Percentiles rank a stretch among this genome's conserved stretches.
Conservation (phyloP, 176 grass and related monocot species). For the Bonia amplexicaulis region DNA sequence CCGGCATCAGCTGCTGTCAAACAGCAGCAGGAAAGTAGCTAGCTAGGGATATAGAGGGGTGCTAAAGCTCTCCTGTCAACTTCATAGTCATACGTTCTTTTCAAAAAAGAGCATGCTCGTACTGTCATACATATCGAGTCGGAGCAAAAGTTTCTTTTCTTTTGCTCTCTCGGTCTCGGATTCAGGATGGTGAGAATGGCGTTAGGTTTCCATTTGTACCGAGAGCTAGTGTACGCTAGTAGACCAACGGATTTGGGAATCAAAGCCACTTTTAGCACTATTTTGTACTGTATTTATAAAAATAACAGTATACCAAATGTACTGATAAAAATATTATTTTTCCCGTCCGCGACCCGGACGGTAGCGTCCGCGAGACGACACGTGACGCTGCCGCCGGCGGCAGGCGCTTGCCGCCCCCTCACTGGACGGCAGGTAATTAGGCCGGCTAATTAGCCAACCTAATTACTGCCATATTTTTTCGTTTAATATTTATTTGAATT, state of each 20-base stretch:
- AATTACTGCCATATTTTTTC: too few relatives aligned
- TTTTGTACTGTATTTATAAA: too few relatives aligned
- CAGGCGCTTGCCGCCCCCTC: too few relatives aligned
- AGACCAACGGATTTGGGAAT: not conserved
- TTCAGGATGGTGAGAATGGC: not conserved
- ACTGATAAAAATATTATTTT: too few relatives aligned
- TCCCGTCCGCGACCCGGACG: too few relatives aligned
- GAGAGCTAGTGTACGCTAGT: not conserved
- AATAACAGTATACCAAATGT: too few relatives aligned
- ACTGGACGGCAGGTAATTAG: too few relatives aligned
- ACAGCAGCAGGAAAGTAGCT: not conserved
- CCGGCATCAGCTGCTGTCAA: constrained; percentile 4
- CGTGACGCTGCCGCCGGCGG: too few relatives aligned
- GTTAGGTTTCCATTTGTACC: not conserved
- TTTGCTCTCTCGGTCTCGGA: not conserved
- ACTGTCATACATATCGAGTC: not conserved
- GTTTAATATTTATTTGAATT: too few relatives aligned
- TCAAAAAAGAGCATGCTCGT: not conserved
- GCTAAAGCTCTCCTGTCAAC: not conserved
- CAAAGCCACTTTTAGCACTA: too few relatives aligned
- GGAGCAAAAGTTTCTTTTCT: not conserved
- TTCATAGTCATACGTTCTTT: not conserved
- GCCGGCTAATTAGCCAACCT: too few relatives aligned
- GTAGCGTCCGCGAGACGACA: too few relatives aligned
- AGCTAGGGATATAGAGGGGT: not conserved